Percentiles rank a stretch among this genome's conserved stretches.
Evolutionary conservation across 2,329 filamentous ascomycete species (phyloP).

Genomic region (Graphilbum ipis-grandicollis): DNA sequence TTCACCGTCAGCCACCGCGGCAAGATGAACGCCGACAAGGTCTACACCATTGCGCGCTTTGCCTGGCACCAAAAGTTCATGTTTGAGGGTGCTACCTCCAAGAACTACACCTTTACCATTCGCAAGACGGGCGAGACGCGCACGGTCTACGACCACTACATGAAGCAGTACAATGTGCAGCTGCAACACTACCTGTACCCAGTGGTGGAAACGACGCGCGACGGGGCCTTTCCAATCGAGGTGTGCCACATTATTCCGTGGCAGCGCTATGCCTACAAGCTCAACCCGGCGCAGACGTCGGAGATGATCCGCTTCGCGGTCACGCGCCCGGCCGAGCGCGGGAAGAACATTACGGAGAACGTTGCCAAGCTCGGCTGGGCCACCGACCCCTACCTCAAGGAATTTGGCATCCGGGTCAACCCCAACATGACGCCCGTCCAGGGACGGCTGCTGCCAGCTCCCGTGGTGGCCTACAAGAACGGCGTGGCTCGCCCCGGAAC

Average conservation of each 20-base stretch:
- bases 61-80: constrained; percentile 27
- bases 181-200: constrained; percentile 33
- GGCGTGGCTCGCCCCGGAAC: constrained; percentile 42
- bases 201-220: constrained; percentile 37
- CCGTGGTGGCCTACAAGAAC: constrained; percentile 51
- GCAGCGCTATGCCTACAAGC: constrained; percentile 46
- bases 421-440: constrained; percentile 45
- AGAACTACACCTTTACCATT: constrained; percentile 38
- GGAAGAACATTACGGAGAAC: constrained; percentile 47
- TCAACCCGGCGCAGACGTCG: constrained; percentile 47
- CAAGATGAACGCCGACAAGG: constrained; percentile 25
- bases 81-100: constrained; percentile 27
- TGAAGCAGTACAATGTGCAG: constrained; percentile 31
- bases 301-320: constrained; percentile 92
- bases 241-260: constrained; percentile 32
- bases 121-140: constrained; percentile 26
- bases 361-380: constrained; percentile 50
- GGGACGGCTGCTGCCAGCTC: constrained; percentile 54
- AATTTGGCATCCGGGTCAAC: constrained; percentile 60
- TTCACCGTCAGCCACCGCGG: constrained; percentile 39
- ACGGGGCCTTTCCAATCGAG: constrained; percentile 43
- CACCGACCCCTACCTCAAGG: constrained; percentile 49
- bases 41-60: constrained; percentile 35
- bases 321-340: constrained; percentile 53
- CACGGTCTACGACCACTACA: constrained; percentile 37